Evolutionary conservation across 208 protist genomes (phyloP), one percentile per base, ranked within the genome.

Genomic region (Angomonas ambiguus): DNA sequence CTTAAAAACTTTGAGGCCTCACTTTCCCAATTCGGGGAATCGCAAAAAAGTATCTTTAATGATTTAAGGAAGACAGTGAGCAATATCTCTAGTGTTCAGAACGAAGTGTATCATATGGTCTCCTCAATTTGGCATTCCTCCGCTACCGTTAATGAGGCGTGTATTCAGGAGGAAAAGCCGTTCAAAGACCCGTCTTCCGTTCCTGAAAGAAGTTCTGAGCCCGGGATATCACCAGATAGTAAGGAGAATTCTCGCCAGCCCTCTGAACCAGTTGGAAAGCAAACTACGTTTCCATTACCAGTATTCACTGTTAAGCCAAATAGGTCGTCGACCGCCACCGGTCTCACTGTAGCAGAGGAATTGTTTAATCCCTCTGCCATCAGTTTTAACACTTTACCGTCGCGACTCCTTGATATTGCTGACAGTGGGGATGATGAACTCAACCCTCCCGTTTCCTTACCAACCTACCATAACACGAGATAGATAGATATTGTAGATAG

Each of bases 381-480:
- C 22, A 56, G 49, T 56, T 56, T 56, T 56, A 16, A 16, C 49
- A 56, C 49, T 16, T 20, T 56, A 24, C 49, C 49, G 10, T 56
- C 49, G n/a, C 49, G 27, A 30, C n/a, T 30, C 11, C 27, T 56
- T 16, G 22, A 25, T 56, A 25, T 27, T 16, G 49, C 11, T 11
- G 49, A 56, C 49, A 30, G n/a, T 8, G n/a, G n/a, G n/a, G 49
- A 56, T 24, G 49, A 56, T 20, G 49, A 56, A 24, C 49, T 24
- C 6, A 56, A 30, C 8, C 49, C 49, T 6, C 49, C 49, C 10
- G 49, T 56, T 11, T 24, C 49, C n/a, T 30, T 24, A n/a, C 13
- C 35, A 10, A 31, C 8, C 35, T 10, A 18, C 11, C 13, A 33
- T 30, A 59, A 10, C 20, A 59, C 8, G 11, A 32, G 20, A 59